These are phyloP conservation scores for Auriscalpium orientale DNA, from an alignment of 768 basidiomycete genomes.

Conservation along the genomic window DNA sequence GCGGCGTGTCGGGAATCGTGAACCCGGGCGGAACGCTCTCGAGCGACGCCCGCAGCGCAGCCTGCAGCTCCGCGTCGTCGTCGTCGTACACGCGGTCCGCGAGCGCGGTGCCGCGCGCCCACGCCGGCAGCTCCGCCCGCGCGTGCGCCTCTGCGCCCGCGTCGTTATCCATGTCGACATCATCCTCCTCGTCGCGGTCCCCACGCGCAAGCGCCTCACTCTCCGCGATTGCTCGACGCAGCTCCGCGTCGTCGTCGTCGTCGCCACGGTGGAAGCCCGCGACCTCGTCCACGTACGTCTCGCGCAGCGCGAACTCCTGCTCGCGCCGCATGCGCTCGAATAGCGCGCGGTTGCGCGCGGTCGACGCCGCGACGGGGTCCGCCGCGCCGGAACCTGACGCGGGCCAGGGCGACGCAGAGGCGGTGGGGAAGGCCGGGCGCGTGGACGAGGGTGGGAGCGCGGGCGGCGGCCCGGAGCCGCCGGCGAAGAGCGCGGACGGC, in stretches of 20 bases:
- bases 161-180: conserved; percentile 17
- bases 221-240: conserved; percentile 54
- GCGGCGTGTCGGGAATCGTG: conserved; percentile 22
- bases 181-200: conserved; percentile 12
- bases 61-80: conserved; percentile 82
- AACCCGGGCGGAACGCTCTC: conserved; percentile 53
- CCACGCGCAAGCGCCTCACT: conserved; percentile 42
- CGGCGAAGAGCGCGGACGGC: conserved; percentile 13
- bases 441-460: conserved; percentile 22
- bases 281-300: conserved; percentile 30
- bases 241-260: conserved; percentile 49
- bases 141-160: background rate
- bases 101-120: background rate
- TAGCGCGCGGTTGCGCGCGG: conserved; percentile 19
- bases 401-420: background rate
- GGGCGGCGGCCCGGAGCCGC: conserved; percentile 21
- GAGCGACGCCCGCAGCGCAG: conserved; percentile 78
- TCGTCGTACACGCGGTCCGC: conserved; percentile 63
- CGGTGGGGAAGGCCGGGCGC: conserved; percentile 8
- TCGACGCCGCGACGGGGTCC: conserved; percentile 8
- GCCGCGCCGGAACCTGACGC: conserved; percentile 11
- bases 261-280: conserved; percentile 19
- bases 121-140: background rate
- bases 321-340: conserved; percentile 34
- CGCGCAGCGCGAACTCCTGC: conserved; percentile 54